These are phyloP conservation scores for Melampsora americana DNA, from an alignment of 1,284 basidiomycete genomes.

Conservation along the genomic window DNA sequence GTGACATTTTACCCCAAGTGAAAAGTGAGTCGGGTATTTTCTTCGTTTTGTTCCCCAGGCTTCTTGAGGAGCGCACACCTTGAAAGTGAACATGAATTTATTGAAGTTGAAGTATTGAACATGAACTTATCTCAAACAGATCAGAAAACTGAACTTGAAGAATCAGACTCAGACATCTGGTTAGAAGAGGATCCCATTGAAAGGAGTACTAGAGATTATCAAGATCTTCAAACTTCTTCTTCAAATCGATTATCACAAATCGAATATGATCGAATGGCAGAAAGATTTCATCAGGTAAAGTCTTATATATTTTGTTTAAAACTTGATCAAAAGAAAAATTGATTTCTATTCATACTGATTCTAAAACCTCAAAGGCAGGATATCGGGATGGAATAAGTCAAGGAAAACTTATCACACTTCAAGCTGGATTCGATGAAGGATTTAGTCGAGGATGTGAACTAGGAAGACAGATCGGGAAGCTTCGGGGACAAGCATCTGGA, in stretches of 20 bases:
- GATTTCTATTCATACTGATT: neutral
- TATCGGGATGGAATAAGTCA: constrained; percentile 27
- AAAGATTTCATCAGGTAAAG: constrained; percentile 26
- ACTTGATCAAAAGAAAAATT: neutral
- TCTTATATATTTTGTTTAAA: neutral
- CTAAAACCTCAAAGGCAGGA: constrained; percentile 17
- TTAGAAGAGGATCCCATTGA: too few species aligned
- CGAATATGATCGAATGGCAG: constrained; percentile 25
- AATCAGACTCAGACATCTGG: too few species aligned
- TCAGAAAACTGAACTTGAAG: too few species aligned
- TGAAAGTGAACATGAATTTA: too few species aligned
- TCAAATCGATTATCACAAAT: constrained; percentile 19
- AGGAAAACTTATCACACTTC: constrained; percentile 10
- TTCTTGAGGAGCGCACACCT: too few species aligned
- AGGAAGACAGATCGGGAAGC: constrained; percentile 26
- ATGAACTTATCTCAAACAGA: too few species aligned
- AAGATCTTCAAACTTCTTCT: neutral
- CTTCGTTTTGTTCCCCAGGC: too few species aligned
- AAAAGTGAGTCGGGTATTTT: too few species aligned
- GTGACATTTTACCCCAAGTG: too few species aligned
- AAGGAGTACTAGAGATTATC: neutral
- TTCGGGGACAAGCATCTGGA: constrained; percentile 30
- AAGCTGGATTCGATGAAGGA: constrained; percentile 33
- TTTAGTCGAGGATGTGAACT: constrained; percentile 11
- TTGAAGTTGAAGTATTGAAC: too few species aligned